phyloP scores from a whole-genome alignment of 1,284 basidiomycete genomes.

The Puccinia hordei region DNA sequence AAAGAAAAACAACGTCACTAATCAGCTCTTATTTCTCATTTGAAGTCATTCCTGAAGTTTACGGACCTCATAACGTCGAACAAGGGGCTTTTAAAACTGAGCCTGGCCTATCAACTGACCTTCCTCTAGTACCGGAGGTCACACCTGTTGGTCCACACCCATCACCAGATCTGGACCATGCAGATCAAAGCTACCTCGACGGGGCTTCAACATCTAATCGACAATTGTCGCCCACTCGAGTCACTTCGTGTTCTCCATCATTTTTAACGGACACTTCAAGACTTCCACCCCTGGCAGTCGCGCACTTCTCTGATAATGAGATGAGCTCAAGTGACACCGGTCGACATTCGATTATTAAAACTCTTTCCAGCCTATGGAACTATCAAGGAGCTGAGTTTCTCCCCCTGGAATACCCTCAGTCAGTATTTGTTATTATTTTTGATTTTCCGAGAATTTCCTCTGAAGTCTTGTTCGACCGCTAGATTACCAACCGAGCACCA shows the following conservation, averaged over 20 bases:
- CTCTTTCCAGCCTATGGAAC: slow-evolving; percentile 70
- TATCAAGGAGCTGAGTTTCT: slow-evolving; percentile 64
- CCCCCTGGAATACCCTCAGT: slow-evolving; percentile 65
- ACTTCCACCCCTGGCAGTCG: slow-evolving; percentile 55
- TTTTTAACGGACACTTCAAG: slow-evolving; percentile 35
- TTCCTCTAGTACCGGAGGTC: slow-evolving; percentile 17
- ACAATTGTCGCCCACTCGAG: slow-evolving; percentile 30
- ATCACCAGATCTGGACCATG: slow-evolving; percentile 40
- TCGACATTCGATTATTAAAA: slow-evolving; percentile 78
- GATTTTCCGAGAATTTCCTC: neutral
- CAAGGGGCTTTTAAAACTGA: slow-evolving; percentile 6
- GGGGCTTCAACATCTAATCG: slow-evolving; percentile 52
- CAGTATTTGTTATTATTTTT: slow-evolving; percentile 53
- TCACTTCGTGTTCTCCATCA: slow-evolving; percentile 35
- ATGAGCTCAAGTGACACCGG: slow-evolving; percentile 64
- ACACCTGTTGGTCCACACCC: slow-evolving; percentile 16
- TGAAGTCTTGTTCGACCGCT: slow-evolving; percentile 5
- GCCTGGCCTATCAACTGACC: slow-evolving; percentile 10
- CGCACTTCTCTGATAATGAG: slow-evolving; percentile 61
- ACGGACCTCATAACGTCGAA: slow-evolving; percentile 33
- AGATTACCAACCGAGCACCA: slow-evolving; percentile 61
- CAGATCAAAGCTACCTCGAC: slow-evolving; percentile 25
- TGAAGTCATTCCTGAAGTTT: slow-evolving; percentile 46
- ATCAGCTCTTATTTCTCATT: neutral
- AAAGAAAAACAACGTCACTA: neutral